These are phyloP conservation scores for Arabidopsis hybrid DNA, from an alignment of 441 rosid genomes.

Conservation along the genomic window DNA sequence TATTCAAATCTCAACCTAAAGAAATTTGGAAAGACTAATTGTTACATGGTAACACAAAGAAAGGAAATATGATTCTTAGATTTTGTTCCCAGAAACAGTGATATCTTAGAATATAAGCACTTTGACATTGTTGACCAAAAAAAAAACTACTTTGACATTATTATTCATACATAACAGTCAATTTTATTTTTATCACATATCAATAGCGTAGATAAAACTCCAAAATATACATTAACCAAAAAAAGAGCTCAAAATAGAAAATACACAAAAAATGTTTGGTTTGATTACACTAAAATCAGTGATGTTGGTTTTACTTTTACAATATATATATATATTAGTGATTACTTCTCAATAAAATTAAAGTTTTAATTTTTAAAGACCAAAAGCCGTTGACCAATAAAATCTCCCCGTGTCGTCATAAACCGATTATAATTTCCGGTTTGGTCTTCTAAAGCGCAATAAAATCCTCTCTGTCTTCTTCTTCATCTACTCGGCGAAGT, in stretches of 20 bases:
- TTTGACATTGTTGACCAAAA: background rate
- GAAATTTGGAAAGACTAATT: background rate
- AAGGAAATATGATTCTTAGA: background rate
- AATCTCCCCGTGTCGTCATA: slow-evolving; percentile 3
- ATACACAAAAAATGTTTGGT: no score
- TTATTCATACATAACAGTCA: no score
- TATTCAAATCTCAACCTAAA: background rate
- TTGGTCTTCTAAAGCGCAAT: slow-evolving; percentile 17
- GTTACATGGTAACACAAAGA: background rate
- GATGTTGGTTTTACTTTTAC: no score
- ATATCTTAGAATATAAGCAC: background rate
- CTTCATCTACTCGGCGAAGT: slow-evolving; percentile 1
- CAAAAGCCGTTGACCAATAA: slow-evolving; percentile 30
- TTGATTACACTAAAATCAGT: no score
- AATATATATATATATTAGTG: no score
- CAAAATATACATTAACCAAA: no score
- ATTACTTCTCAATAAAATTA: background rate
- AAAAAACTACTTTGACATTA: background rate
- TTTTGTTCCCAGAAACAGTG: background rate
- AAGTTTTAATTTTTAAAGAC: slow-evolving; percentile 14
- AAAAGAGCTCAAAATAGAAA: no score
- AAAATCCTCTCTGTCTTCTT: slow-evolving; percentile 25
- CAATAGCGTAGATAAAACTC: background rate
- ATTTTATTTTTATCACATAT: background rate
- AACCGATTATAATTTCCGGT: slow-evolving; percentile 41